phyloP scores from a whole-genome alignment of 495 filamentous ascomycete species.

The Penicillium bialowiezense region DNA sequence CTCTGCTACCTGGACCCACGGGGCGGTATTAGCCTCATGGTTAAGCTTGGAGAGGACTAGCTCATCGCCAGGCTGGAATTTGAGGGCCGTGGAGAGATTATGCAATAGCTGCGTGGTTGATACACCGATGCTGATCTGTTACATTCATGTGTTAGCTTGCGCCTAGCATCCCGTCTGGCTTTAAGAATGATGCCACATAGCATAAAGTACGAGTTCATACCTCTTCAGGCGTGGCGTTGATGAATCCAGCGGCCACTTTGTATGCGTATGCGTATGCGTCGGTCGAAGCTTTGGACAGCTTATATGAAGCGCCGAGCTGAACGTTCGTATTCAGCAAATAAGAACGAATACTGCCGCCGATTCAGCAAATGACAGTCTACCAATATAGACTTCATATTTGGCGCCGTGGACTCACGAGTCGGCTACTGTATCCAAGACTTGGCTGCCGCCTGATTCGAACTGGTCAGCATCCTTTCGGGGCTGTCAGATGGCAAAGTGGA shows the following conservation, averaged over 20 bases:
- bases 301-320: slow-evolving; percentile 68
- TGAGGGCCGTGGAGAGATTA: slow-evolving; percentile 61
- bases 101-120: slow-evolving; percentile 72
- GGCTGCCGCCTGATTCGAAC: slow-evolving; percentile 55
- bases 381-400: too few relatives aligned
- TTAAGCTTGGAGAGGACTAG: slow-evolving; percentile 65
- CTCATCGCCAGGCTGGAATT: slow-evolving; percentile 58
- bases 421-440: slow-evolving; percentile 60
- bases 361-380: neutral
- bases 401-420: slow-evolving; percentile 50
- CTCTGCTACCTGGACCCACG: slow-evolving; percentile 64
- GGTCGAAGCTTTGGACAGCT: slow-evolving; percentile 51
- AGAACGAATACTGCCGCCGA: slow-evolving; percentile 50
- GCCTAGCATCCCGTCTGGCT: neutral
- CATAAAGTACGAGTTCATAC: slow-evolving; percentile 33
- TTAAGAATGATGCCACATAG: neutral
- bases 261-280: slow-evolving; percentile 53
- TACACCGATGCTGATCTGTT: slow-evolving; percentile 48
- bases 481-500: neutral
- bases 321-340: slow-evolving; percentile 69
- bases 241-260: slow-evolving; percentile 60
- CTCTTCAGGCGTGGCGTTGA: slow-evolving; percentile 62
- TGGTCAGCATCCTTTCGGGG: neutral
- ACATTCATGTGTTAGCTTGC: neutral
- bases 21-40: slow-evolving; percentile 69